Conservation (phyloP, 768 basidiomycete genomes). For the Asterophora parasitica region DNA sequence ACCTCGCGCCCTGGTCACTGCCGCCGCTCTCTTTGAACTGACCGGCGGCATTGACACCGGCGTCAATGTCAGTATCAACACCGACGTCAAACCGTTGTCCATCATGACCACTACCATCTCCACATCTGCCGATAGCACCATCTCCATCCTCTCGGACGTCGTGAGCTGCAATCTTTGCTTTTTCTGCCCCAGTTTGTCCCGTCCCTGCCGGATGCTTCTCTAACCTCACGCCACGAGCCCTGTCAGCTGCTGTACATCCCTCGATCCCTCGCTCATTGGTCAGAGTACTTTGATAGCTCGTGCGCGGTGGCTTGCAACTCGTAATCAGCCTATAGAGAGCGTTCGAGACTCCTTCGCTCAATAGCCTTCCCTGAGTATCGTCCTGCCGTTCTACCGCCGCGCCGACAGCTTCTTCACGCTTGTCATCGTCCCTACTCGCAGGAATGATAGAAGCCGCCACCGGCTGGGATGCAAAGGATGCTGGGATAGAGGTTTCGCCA, state of each 20-base stretch:
- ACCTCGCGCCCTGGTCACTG: constrained; percentile 6
- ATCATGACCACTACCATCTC: constrained; percentile 1
- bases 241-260: neutral
- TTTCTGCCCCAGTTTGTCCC: neutral
- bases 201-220: neutral
- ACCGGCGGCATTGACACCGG: constrained; percentile 13
- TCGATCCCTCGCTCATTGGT: neutral
- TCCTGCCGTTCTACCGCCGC: neutral
- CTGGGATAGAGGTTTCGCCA: constrained; percentile 5
- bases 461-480: neutral
- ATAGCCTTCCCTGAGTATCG: neutral
- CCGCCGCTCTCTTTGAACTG: constrained; percentile 5
- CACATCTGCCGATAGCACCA: constrained; percentile 6
- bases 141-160: neutral
- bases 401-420: neutral
- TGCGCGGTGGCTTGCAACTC: constrained; percentile 10
- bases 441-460: constrained; percentile 1
- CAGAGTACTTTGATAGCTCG: neutral
- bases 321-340: constrained; percentile 14
- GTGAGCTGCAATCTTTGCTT: neutral
- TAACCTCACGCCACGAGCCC: neutral
- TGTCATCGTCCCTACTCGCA: neutral
- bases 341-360: constrained; percentile 14
- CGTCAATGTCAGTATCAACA: constrained; percentile 4
- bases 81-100: constrained; percentile 5